These are phyloP conservation scores for Acanthamoeba castellanii DNA, from an alignment of 208 protist species.

Conservation along the genomic window DNA sequence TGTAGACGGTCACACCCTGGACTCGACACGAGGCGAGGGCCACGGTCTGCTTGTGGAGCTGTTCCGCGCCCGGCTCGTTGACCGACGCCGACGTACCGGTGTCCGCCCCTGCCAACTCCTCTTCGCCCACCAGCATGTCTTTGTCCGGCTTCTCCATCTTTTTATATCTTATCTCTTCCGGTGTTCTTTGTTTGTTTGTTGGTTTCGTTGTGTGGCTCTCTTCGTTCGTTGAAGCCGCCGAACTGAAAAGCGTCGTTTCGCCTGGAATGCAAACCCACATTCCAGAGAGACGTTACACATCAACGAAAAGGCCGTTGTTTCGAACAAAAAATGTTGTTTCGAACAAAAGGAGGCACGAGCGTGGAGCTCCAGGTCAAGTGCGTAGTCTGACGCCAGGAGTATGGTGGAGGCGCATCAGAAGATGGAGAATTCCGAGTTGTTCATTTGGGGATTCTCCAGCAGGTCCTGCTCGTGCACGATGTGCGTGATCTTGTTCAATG, in stretches of 20 bases:
- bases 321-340: no score
- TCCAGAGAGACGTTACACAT: no score
- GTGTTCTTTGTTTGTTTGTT: no score
- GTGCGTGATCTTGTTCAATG: slow-evolving; percentile 47
- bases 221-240: no score
- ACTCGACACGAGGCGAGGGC: neutral
- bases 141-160: neutral
- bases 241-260: no score
- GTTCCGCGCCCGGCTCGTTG: neutral
- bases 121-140: neutral
- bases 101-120: neutral
- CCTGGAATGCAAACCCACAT: no score
- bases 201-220: no score
- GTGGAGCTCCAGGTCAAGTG: no score
- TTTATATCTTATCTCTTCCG: neutral
- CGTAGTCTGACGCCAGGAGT: no score
- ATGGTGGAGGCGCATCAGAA: neutral
- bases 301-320: no score
- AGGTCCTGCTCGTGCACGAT: slow-evolving; percentile 61
- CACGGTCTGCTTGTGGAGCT: neutral
- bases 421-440: slow-evolving; percentile 67
- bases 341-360: no score
- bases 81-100: no score
- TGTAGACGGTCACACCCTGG: slow-evolving; percentile 34
- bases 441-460: slow-evolving; percentile 35